Percentiles rank a stretch among this genome's conserved stretches.
Conservation (phyloP, 768 basidiomycete genomes). For the Leccinum fibrillosum region DNA sequence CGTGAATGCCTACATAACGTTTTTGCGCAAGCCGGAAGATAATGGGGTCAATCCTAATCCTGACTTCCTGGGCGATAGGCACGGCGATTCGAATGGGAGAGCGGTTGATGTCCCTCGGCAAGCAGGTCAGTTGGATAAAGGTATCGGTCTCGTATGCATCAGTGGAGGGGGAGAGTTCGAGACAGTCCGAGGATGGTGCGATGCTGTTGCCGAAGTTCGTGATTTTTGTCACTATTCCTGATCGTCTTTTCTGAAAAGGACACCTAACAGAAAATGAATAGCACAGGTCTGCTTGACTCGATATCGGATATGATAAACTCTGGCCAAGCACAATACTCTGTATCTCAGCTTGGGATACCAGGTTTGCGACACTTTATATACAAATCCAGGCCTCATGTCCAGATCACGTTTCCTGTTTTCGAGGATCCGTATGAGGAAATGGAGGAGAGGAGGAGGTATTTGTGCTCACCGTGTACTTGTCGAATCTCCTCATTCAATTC, state of each 20-base stretch:
- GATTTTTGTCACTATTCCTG: background rate
- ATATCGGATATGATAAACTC: conserved; percentile 46
- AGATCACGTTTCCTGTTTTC: conserved; percentile 82
- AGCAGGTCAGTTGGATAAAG: conserved; percentile 28
- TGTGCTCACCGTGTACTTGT: background rate
- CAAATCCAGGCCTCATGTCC: conserved; percentile 86
- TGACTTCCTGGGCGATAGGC: background rate
- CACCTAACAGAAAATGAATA: conserved; percentile 54
- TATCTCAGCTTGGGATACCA: conserved; percentile 79
- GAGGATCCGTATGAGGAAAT: conserved; percentile 77
- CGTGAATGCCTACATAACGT: conserved; percentile 86
- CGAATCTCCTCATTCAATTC: conserved; percentile 3
- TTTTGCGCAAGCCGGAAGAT: conserved; percentile 45
- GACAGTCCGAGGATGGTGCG: conserved; percentile 74
- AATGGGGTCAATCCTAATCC: background rate
- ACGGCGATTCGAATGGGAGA: background rate
- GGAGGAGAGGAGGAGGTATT: conserved; percentile 60
- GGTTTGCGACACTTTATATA: conserved; percentile 94
- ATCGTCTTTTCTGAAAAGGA: background rate
- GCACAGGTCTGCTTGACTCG: conserved; percentile 52
- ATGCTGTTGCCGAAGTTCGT: conserved; percentile 56
- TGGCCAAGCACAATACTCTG: conserved; percentile 59
- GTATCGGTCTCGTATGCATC: conserved; percentile 73
- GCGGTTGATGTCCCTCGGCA: conserved; percentile 2
- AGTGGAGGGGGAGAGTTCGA: conserved; percentile 85